A percentile compares a stretch with the other conserved stretches of the same genome.
These are phyloP conservation scores for Groenewaldozyma auringiensis DNA, from an alignment of 1,139 yeast genomes.

Conservation along the genomic window DNA sequence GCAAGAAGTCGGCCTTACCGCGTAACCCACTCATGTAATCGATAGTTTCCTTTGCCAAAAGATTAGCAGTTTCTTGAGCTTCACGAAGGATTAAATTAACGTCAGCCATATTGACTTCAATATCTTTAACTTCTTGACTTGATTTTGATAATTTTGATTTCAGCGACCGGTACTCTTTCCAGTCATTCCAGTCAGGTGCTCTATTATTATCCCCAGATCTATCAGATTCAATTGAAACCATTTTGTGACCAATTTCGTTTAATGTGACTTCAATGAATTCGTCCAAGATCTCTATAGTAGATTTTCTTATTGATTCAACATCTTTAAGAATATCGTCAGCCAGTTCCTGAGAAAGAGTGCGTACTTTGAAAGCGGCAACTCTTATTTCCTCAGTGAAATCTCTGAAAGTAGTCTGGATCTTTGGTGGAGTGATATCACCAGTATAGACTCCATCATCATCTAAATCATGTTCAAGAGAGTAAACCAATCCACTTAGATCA, in stretches of 20 bases:
- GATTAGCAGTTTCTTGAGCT: conserved; percentile 52
- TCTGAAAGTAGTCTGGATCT: conserved; percentile 25
- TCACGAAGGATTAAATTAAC: conserved; percentile 49
- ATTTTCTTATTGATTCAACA: conserved; percentile 31
- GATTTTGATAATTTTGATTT: conserved; percentile 48
- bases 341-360: conserved; percentile 25
- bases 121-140: conserved; percentile 50
- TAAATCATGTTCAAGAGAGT: conserved; percentile 4
- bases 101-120: conserved; percentile 42
- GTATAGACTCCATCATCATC: conserved; percentile 7
- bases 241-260: conserved; percentile 31
- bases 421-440: conserved; percentile 15
- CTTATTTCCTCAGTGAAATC: conserved; percentile 25
- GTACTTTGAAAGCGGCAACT: conserved; percentile 26
- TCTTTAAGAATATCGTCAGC: conserved; percentile 27
- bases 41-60: conserved; percentile 60
- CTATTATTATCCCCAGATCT: conserved; percentile 35
- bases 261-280: conserved; percentile 34
- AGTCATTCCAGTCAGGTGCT: conserved; percentile 46
- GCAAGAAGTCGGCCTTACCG: conserved; percentile 74
- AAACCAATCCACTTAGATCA: conserved; percentile 17
- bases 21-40: conserved; percentile 64
- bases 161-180: conserved; percentile 57
- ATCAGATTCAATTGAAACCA: conserved; percentile 20
- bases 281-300: conserved; percentile 33